These are phyloP conservation scores for Venturia nashicola DNA, from an alignment of 2,329 filamentous ascomycete genomes.

Conservation along the genomic window DNA sequence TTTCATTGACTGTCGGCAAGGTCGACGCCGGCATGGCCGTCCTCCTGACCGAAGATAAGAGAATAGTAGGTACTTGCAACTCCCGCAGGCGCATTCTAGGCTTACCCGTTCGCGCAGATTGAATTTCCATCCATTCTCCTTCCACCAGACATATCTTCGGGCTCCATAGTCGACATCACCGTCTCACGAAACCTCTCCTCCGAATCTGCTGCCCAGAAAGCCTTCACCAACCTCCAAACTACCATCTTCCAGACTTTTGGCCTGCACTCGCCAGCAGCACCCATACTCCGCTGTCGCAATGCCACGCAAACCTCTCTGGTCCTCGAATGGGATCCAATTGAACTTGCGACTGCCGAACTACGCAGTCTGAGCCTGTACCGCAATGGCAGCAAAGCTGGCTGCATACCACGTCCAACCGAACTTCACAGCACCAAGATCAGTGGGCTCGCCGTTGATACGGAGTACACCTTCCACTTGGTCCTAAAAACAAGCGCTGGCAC, in stretches of 20 bases:
- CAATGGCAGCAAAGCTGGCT: slow-evolving; percentile 93
- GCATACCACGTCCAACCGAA: slow-evolving; percentile 74
- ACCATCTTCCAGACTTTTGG: slow-evolving; percentile 83
- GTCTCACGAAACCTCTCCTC: slow-evolving; percentile 76
- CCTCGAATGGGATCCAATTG: slow-evolving; percentile 93
- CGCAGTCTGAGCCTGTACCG: slow-evolving; percentile 83
- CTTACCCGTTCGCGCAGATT: slow-evolving; percentile 48
- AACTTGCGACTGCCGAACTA: slow-evolving; percentile 83
- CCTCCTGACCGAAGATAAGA: slow-evolving; percentile 90
- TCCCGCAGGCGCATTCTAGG: slow-evolving; percentile 8
- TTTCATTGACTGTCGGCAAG: slow-evolving; percentile 97
- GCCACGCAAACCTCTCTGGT: slow-evolving; percentile 97
- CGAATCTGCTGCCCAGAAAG: slow-evolving; percentile 59
- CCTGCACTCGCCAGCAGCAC: slow-evolving; percentile 60
- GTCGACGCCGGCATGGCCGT: slow-evolving; percentile 98
- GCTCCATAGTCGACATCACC: slow-evolving; percentile 95
- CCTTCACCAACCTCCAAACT: slow-evolving; percentile 77
- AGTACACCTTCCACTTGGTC: slow-evolving; percentile 90
- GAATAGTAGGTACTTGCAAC: slow-evolving; percentile 55
- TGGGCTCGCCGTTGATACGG: slow-evolving; percentile 88
- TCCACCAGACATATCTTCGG: slow-evolving; percentile 86
- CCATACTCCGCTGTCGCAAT: slow-evolving; percentile 82
- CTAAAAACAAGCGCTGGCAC: slow-evolving; percentile 84
- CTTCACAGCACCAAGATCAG: slow-evolving; percentile 96
- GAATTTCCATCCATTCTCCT: slow-evolving; percentile 97